These are phyloP conservation scores for Lyophyllum semitale DNA, from an alignment of 768 basidiomycete genomes.

Conservation along the genomic window DNA sequence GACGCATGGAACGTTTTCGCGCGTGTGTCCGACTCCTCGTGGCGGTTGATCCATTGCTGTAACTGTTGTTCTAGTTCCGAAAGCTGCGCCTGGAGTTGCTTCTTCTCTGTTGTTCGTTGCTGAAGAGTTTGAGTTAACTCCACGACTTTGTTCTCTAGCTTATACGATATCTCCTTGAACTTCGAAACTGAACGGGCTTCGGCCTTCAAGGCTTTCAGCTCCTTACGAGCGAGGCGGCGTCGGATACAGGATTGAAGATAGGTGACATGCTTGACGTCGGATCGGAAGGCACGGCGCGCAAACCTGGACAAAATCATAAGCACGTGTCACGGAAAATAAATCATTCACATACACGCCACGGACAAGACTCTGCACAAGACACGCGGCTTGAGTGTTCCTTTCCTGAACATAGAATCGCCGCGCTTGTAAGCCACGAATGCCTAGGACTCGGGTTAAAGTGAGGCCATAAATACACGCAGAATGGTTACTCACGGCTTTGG, in stretches of 20 bases:
- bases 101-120: constrained; percentile 88
- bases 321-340: constrained; percentile 5
- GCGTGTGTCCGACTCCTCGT: constrained; percentile 83
- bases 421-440: constrained; percentile 73
- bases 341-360: constrained; percentile 78
- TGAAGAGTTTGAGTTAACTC: constrained; percentile 95
- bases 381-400: constrained; percentile 62
- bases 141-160: constrained; percentile 98
- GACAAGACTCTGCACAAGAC: constrained; percentile 75
- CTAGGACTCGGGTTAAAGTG: constrained; percentile 36
- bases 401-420: constrained; percentile 60
- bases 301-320: constrained; percentile 39
- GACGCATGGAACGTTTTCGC: constrained; percentile 73
- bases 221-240: constrained; percentile 81
- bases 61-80: constrained; percentile 83
- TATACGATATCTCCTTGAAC: constrained; percentile 98
- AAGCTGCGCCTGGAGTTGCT: constrained; percentile 77
- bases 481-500: constrained; percentile 76
- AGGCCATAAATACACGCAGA: not conserved
- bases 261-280: constrained; percentile 72
- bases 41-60: constrained; percentile 79
- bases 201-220: constrained; percentile 79
- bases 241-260: constrained; percentile 92
- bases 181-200: constrained; percentile 97
- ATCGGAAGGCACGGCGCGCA: constrained; percentile 51